Evolutionary conservation across 805 yeast species (phyloP), one percentile per base, ranked within the genome.

Genomic region (Candida argentea): DNA sequence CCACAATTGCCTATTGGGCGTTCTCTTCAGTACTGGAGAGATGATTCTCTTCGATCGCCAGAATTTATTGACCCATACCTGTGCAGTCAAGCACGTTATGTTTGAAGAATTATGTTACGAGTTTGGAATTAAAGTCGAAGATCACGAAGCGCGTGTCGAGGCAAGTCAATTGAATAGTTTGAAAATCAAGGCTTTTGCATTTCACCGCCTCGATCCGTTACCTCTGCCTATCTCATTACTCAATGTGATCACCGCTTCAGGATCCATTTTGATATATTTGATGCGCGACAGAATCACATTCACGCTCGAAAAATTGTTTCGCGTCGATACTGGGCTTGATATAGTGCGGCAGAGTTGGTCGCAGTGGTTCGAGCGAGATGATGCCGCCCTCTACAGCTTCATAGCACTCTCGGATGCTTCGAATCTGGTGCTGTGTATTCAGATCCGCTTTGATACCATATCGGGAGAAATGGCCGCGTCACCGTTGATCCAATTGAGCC

Each of bases 11-110:
- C 38, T 35, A 23, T 38, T 61, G 23, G 65, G 56, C 0, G 54
- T 57, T 1, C 36, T 61, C 16, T 48, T 50, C 28, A 60, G 55
- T 30, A 48, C 65, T 1, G 61, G 62, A 0, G 68, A 61, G 29
- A 39, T 60, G 9, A 28, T 60, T 20, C 31, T 60, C 4, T 35
- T 60, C 12, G 43, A 45, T 23, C 38, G 65, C 27, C 40, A 44
- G 6, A 38, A 46, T n/a, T 31, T 38, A 9, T 45, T 40, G 16
- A 28, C 39, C 4, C 46, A 40, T 20, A 43, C 45, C 22, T 59
- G 51, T 27, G 18, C 28, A 9, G 46, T 54, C 3, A 40, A 38
- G 23, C 32, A 43, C 19, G 47, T 48, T 14, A 39, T 58, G 16
- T 55, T 57, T 26, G 46, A 51, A 8, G 29, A 40, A 3, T 35